A percentile compares a stretch with the other conserved stretches of the same genome.
phyloP scores from a whole-genome alignment of 345 rosid species.

The Iberis pinnata region DNA sequence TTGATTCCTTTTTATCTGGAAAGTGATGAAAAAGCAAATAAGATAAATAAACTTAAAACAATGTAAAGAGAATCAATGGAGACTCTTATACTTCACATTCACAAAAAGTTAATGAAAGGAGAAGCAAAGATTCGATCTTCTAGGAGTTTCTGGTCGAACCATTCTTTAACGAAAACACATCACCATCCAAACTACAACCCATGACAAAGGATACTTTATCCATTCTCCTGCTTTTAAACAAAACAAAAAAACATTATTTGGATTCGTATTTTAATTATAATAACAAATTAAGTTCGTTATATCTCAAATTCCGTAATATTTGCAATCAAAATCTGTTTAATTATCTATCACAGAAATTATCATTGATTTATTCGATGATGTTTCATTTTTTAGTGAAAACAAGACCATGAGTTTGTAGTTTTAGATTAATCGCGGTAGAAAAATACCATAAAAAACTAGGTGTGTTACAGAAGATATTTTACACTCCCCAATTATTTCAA shows the following conservation, averaged over 20 bases:
- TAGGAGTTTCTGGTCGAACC: constrained; percentile 4
- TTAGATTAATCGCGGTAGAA: no score
- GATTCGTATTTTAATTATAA: no score
- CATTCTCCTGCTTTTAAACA: constrained; percentile 14
- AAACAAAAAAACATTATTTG: not conserved
- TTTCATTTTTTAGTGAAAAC: not conserved
- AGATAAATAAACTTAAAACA: not conserved
- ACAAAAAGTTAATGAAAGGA: constrained; percentile 2
- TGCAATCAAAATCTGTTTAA: not conserved
- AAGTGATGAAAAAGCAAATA: constrained; percentile 6
- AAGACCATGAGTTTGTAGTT: not conserved
- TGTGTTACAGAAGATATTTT: no score
- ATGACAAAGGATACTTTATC: constrained; percentile 19
- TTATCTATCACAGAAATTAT: not conserved
- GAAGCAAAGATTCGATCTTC: constrained; percentile 1
- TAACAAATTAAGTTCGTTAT: no score
- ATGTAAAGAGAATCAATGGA: not conserved
- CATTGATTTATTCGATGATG: not conserved
- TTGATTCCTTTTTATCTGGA: constrained; percentile 21
- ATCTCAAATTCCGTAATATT: not conserved
- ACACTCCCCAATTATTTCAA: no score
- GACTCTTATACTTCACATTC: not conserved
- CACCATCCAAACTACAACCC: constrained; percentile 17
- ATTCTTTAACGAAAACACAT: constrained; percentile 9
- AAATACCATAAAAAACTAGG: no score